phyloP scores from a whole-genome alignment of 176 grass and related monocot species.

The Chloris gayana region DNA sequence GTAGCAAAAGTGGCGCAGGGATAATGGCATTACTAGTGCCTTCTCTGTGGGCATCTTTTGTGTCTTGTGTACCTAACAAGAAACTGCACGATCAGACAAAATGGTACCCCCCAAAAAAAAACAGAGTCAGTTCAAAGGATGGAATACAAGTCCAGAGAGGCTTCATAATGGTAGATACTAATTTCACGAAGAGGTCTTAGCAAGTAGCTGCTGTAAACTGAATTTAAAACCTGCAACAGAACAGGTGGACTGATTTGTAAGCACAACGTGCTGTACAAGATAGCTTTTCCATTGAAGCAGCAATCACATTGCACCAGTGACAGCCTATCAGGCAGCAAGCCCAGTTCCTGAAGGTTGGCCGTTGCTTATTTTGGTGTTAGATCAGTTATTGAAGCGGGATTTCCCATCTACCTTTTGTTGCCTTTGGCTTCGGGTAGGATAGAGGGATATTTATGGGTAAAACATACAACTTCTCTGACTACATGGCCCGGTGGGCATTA shows the following conservation, averaged over 20 bases:
- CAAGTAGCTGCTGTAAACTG: too few relatives aligned
- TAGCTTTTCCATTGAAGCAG: too few relatives aligned
- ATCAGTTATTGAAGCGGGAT: not conserved
- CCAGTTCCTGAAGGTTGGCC: too few relatives aligned
- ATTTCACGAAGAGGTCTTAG: not conserved
- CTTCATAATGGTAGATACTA: not conserved
- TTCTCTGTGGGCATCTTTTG: slow-evolving; percentile 58
- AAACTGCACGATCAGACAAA: slow-evolving; percentile 33
- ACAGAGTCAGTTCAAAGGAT: not conserved
- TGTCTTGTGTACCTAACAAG: slow-evolving; percentile 53
- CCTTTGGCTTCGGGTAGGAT: not conserved
- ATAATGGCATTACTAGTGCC: slow-evolving; percentile 58
- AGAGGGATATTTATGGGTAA: not conserved
- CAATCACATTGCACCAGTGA: too few relatives aligned
- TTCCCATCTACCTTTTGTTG: not conserved
- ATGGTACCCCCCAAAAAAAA: too few relatives aligned
- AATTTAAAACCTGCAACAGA: too few relatives aligned
- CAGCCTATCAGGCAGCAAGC: too few relatives aligned
- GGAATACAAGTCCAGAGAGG: not conserved
- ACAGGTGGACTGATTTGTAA: too few relatives aligned
- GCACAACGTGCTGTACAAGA: too few relatives aligned
- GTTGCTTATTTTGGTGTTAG: too few relatives aligned
- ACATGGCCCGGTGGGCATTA: not conserved
- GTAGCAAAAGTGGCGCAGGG: slow-evolving; percentile 65
- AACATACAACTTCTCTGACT: not conserved